Base-by-base conservation (phyloP, 495 filamentous ascomycete species). In the Talaromyces wortmannii region DNA sequence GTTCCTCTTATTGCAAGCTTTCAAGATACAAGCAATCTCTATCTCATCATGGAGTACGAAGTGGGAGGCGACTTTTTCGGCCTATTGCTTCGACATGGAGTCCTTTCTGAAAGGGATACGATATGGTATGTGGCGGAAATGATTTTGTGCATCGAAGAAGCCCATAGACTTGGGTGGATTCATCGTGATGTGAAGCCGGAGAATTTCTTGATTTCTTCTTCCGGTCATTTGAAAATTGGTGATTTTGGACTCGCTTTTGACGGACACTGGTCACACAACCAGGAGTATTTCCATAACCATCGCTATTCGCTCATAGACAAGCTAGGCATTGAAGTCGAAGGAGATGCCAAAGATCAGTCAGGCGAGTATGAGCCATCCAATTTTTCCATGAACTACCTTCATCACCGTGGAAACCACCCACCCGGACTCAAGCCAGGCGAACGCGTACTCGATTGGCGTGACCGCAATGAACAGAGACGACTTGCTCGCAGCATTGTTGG, bases 31-130 rank as follows among this genome's bases (percentile, higher is more conserved):
- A 78, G 79, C 15, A 87, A 90, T 61, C 74, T 97, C 29, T 96
- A 96, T 63, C 82, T 97, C 10, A 87, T 95, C 54, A 96, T 96
- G 91, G 91, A 97, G 55, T 97, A 95, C 63, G 95, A 95, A 89
- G 85, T 95, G 6, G 92, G 92, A 13, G 92, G 92, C 2, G 92
- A 97, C 64, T 96, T 97, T 59, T 77, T 97, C 3, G 88, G 88
- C 1, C 72, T 95, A 6, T 69, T 97, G 8, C 87, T 96, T 57
- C 85, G 91, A 29, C 87, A 91, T 63, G 86, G 89, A 53, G 80
- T 86, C 4, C 79, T 97, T 7, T 81, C 80, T 52, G 92, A 97
- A 67, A 73, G 78, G 6, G 83, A 88, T 45, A 85, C 91, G 4
- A 81, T 82, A 50, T 96, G 88, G 77, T 97, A 97, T 62, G 73